Percentiles rank a stretch among this genome's conserved stretches.
These are phyloP conservation scores for Epichloe aotearoae DNA, from an alignment of 2,329 filamentous ascomycete genomes.

Conservation along the genomic window DNA sequence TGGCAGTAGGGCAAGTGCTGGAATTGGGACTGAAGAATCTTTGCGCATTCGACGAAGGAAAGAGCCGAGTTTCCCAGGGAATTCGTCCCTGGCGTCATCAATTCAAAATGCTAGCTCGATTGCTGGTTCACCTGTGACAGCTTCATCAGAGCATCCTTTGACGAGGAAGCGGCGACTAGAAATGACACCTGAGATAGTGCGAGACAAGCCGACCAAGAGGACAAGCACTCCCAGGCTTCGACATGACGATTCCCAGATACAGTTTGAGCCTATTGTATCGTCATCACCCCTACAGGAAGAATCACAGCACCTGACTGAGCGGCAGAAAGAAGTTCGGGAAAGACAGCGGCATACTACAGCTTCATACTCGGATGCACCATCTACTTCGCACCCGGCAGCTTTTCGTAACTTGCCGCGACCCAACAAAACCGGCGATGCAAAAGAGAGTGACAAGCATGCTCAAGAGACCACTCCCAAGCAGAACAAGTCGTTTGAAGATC, in stretches of 20 bases:
- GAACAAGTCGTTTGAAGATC: conserved; percentile 32
- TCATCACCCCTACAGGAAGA: conserved; percentile 40
- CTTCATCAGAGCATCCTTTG: conserved; percentile 10
- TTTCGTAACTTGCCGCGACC: conserved; percentile 10
- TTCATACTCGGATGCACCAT: conserved; percentile 55
- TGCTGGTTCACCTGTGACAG: conserved; percentile 5
- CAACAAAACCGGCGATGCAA: conserved; percentile 5
- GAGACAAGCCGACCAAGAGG: conserved; percentile 14
- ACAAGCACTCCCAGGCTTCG: conserved; percentile 40
- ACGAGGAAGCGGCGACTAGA: conserved; percentile 18
- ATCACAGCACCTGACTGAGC: conserved; percentile 65
- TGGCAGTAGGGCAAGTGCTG: conserved; percentile 24
- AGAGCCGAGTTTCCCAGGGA: conserved; percentile 22
- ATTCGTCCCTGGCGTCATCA: conserved; percentile 18
- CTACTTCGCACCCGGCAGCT: conserved; percentile 26
- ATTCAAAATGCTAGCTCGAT: conserved; percentile 11
- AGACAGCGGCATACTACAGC: conserved; percentile 53
- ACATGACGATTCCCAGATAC: conserved; percentile 72
- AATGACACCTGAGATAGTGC: conserved; percentile 13
- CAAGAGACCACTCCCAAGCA: conserved; percentile 34
- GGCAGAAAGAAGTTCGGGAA: conserved; percentile 64
- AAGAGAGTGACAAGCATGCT: conserved; percentile 10
- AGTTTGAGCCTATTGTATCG: conserved; percentile 57
- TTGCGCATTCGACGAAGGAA: conserved; percentile 37
- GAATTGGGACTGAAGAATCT: conserved; percentile 24